These are phyloP conservation scores for Cercospora beticola DNA, from an alignment of 2,329 filamentous ascomycete species.

Conservation along the genomic window DNA sequence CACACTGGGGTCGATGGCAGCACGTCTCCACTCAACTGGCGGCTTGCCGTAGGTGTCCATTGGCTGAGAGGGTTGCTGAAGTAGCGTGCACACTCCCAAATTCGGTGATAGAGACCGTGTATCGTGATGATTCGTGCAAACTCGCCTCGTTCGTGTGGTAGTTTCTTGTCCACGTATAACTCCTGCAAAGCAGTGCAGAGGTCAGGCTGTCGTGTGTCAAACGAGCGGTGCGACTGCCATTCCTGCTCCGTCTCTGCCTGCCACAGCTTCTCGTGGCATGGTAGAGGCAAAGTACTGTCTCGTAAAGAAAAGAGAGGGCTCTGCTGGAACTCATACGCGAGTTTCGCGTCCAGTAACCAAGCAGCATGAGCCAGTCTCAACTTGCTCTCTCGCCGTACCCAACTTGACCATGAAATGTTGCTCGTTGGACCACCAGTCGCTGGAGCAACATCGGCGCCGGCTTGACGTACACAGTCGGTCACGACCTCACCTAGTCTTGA, in stretches of 20 bases:
- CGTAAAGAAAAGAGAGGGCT: constrained; percentile 19
- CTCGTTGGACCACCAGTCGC: background rate
- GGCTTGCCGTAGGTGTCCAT: constrained; percentile 32
- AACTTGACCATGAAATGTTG: constrained; percentile 20
- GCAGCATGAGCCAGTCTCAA: constrained; percentile 28
- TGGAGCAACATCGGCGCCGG: background rate
- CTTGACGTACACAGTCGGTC: background rate
- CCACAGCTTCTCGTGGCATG: constrained; percentile 34
- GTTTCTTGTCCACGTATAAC: constrained; percentile 51
- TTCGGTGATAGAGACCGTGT: constrained; percentile 52
- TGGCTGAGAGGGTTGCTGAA: constrained; percentile 47
- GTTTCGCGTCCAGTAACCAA: constrained; percentile 32
- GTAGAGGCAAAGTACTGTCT: constrained; percentile 27
- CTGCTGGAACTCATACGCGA: constrained; percentile 26
- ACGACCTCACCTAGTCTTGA: constrained; percentile 8
- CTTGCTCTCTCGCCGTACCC: constrained; percentile 24
- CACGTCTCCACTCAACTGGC: constrained; percentile 22
- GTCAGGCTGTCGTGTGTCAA: constrained; percentile 30
- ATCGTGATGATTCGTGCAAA: constrained; percentile 52
- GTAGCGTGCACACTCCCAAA: constrained; percentile 51
- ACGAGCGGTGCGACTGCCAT: constrained; percentile 24
- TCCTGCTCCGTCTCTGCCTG: constrained; percentile 25
- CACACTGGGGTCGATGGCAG: constrained; percentile 37
- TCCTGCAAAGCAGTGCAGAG: constrained; percentile 47
- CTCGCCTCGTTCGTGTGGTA: constrained; percentile 48